These are phyloP conservation scores for Arthrobotrys pseudoclavata DNA, from an alignment of 2,329 filamentous ascomycete genomes.

Conservation along the genomic window DNA sequence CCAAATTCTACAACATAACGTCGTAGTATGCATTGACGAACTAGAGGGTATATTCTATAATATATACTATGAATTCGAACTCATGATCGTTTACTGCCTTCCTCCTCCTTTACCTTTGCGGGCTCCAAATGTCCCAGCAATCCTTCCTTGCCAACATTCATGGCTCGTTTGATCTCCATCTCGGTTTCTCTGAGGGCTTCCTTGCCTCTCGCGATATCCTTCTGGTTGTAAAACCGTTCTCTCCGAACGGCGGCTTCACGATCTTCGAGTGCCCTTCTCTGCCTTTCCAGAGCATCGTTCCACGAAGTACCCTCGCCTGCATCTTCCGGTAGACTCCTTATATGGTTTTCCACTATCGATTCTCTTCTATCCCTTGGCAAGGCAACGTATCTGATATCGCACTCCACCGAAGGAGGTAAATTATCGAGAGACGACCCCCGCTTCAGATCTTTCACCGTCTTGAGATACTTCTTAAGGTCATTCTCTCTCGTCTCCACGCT, in stretches of 20 bases:
- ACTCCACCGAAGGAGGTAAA: conserved; percentile 75
- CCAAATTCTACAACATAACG: too few species aligned
- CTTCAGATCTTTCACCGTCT: conserved; percentile 74
- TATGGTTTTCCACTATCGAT: conserved; percentile 75
- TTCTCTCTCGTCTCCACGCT: conserved; percentile 76
- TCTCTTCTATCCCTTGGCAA: conserved; percentile 73
- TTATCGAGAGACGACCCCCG: conserved; percentile 71
- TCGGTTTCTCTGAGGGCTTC: conserved; percentile 76
- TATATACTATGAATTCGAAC: neutral
- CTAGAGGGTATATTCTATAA: conserved; percentile 13
- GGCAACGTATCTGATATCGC: conserved; percentile 79
- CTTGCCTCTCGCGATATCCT: conserved; percentile 74
- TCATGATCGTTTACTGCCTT: conserved; percentile 1
- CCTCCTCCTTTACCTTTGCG: conserved; percentile 64
- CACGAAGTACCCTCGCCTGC: conserved; percentile 69
- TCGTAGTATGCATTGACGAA: neutral
- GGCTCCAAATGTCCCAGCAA: conserved; percentile 71
- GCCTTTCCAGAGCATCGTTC: conserved; percentile 70
- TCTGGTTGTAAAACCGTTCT: conserved; percentile 74
- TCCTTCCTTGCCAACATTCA: conserved; percentile 77
- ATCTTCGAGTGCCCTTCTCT: conserved; percentile 78
- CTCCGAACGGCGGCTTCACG: conserved; percentile 75
- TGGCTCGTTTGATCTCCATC: conserved; percentile 76
- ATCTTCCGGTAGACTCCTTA: conserved; percentile 74
- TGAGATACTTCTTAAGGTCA: conserved; percentile 77